A percentile compares a stretch with the other conserved stretches of the same genome.
Evolutionary conservation across 108 stramenopile genomes (phyloP).

Genomic region (Pseudonitzschia multiseries): DNA sequence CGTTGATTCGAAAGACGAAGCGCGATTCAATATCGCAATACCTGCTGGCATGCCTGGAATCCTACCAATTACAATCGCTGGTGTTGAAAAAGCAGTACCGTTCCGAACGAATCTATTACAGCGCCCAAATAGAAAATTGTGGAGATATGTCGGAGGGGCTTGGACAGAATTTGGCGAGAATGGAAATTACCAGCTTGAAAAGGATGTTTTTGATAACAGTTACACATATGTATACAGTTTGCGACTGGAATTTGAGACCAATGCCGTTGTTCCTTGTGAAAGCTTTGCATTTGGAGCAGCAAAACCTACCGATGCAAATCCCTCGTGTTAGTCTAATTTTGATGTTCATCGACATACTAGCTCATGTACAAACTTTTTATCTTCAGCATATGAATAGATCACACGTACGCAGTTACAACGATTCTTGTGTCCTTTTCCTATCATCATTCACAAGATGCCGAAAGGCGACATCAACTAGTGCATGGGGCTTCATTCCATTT

Average conservation of each 20-base stretch:
- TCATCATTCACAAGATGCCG: too few species aligned
- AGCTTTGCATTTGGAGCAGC: neutral
- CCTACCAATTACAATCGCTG: constrained; percentile 7
- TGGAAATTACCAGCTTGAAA: constrained; percentile 11
- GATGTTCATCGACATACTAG: too few species aligned
- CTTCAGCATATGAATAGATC: too few species aligned
- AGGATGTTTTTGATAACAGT: constrained; percentile 11
- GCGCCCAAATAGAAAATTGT: neutral
- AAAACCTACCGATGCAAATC: neutral
- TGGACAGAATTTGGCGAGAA: neutral
- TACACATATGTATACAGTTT: constrained; percentile 11
- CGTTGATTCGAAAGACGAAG: constrained; percentile 4
- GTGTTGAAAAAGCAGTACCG: neutral
- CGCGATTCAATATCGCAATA: constrained; percentile 2
- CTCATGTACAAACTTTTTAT: too few species aligned
- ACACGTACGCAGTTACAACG: too few species aligned
- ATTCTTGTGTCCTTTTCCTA: too few species aligned
- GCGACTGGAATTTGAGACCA: neutral
- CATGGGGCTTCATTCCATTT: too few species aligned
- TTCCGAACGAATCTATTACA: neutral
- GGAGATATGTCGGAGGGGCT: constrained; percentile 1
- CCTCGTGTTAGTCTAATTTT: neutral
- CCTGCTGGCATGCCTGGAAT: constrained; percentile 2
- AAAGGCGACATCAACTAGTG: too few species aligned
- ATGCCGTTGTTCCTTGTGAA: constrained; percentile 1